Base-by-base conservation (phyloP, 148 eudicot genomes). In the Fagopyrum esculentum region DNA sequence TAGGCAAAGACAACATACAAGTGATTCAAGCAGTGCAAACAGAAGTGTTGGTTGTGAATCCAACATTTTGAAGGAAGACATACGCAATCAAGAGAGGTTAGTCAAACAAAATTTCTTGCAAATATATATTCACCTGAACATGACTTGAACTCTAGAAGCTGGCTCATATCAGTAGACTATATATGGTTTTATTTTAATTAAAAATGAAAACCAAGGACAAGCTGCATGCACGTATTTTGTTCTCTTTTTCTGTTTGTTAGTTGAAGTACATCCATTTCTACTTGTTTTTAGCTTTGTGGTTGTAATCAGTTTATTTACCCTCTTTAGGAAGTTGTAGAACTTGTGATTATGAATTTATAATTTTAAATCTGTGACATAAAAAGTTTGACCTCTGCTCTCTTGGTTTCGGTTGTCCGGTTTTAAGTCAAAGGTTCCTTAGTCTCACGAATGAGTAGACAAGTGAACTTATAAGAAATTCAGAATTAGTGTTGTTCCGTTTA, bases 71-170 rank as follows among this genome's bases (percentile, higher is more conserved):
- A 80, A 82, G 75, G 87, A 87, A 66, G 93, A 85, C 47, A 56
- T 48, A 15, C 73, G 64, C 73, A 81, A 70, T 76, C 78, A 77
- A 72, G 83, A 84, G 77, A 89, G 98, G 98, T 91, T 76, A 78
- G 91, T 72, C 29, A 64, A 69, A 52, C 6, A 66, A 74, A 43
- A 63, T 8, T 5, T 26, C 61, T 9, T n/a, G 16, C 59, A 54
- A 9, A 56, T 56, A 17, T 17, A 1, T n/a, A 56, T 56, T 56
- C 26, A n/a, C 61, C 61, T 35, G 2, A 56, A 12, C 22, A 55
- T 2, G 40, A 22, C 66, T 19, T 22, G 66, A 59, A 59, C 13
- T 13, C 66, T 59, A 59, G 9, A 59, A 7, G 35, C 9, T 54
- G 22, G 59, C n/a, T 50, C 54, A 50, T 50, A 50, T 50, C 13